A percentile compares a stretch with the other conserved stretches of the same genome.
Evolutionary conservation across 1,139 yeast species (phyloP).

Genomic region (Geotrichum siamense): DNA sequence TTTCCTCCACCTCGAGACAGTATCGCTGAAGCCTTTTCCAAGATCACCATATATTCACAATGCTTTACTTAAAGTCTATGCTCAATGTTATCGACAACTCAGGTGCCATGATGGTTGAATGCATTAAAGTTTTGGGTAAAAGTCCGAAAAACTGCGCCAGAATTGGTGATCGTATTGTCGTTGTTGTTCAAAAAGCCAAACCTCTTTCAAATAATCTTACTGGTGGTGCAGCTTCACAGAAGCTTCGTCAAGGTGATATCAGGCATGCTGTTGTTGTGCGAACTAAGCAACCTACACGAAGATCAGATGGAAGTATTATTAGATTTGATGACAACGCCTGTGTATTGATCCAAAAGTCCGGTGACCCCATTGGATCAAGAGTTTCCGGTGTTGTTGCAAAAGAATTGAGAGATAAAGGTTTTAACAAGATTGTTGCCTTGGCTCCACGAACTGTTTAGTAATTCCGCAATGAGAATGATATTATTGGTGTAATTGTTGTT

Average conservation of each 20-base stretch:
- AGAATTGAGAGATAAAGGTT: slow-evolving; percentile 78
- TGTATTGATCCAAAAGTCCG: slow-evolving; percentile 82
- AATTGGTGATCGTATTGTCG: slow-evolving; percentile 78
- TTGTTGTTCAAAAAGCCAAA: slow-evolving; percentile 88
- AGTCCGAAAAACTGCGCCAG: slow-evolving; percentile 76
- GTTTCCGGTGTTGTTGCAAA: slow-evolving; percentile 87
- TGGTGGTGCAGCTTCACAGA: slow-evolving; percentile 42
- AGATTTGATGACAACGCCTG: slow-evolving; percentile 96
- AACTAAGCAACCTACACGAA: slow-evolving; percentile 75
- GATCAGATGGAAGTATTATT: slow-evolving; percentile 82
- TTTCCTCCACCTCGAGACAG: too few relatives aligned
- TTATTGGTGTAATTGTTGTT: too few relatives aligned
- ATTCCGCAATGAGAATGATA: too few relatives aligned
- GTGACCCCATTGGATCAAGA: slow-evolving; percentile 94
- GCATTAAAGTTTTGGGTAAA: slow-evolving; percentile 90
- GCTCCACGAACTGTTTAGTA: slow-evolving; percentile 76
- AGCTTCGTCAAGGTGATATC: slow-evolving; percentile 92
- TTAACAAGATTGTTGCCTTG: slow-evolving; percentile 78
- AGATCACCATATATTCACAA: too few relatives aligned
- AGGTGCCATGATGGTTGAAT: slow-evolving; percentile 92
- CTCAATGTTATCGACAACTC: slow-evolving; percentile 89
- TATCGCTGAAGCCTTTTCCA: too few relatives aligned
- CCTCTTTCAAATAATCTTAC: slow-evolving; percentile 53
- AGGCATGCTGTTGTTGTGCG: slow-evolving; percentile 94
- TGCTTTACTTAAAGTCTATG: slow-evolving; percentile 86